Percentiles rank a stretch among this genome's conserved stretches.
Conservation (phyloP, 371 early-diverging fungal genomes). For the Mortierella sp. region DNA sequence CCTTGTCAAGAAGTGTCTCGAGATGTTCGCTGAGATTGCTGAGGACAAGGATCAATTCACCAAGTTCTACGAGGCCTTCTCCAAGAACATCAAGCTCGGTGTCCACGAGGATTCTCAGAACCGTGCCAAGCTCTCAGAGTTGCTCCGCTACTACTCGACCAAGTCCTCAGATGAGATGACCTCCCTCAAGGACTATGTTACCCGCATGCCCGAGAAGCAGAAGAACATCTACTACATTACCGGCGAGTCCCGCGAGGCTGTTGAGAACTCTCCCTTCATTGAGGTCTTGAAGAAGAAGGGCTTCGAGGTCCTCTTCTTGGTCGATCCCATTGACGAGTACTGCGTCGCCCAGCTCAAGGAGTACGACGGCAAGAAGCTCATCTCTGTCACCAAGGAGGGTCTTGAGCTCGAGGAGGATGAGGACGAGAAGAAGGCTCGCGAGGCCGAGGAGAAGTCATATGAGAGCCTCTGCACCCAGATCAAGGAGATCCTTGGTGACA, state of each 20-base stretch:
- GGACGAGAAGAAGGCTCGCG: conserved; percentile 90
- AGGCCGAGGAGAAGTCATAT: conserved; percentile 86
- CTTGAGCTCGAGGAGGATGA: conserved; percentile 98
- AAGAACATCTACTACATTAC: conserved; percentile 98
- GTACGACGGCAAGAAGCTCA: conserved; percentile 98
- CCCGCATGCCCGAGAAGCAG: conserved; percentile 80
- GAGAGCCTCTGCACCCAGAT: conserved; percentile 85
- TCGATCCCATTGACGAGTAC: conserved; percentile 97
- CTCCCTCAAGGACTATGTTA: conserved; percentile 93
- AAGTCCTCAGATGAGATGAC: conserved; percentile 91
- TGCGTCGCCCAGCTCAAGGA: conserved; percentile 97
- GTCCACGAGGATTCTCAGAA: conserved; percentile 90
- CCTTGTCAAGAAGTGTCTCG: conserved; percentile 91
- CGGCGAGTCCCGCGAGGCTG: conserved; percentile 93
- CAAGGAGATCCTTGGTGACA: conserved; percentile 95
- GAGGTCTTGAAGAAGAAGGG: conserved; percentile 98
- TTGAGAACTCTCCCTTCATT: conserved; percentile 98
- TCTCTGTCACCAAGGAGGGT: conserved; percentile 98
- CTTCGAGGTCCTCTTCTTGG: conserved; percentile 95
- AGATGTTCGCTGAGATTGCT: conserved; percentile 89
- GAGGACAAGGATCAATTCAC: conserved; percentile 91
- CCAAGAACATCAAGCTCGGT: conserved; percentile 93
- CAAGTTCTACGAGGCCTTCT: conserved; percentile 94
- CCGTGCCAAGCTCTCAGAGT: conserved; percentile 86
- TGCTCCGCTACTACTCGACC: conserved; percentile 92